phyloP scores from a whole-genome alignment of 345 rosid genomes.

The Linum lewisii region DNA sequence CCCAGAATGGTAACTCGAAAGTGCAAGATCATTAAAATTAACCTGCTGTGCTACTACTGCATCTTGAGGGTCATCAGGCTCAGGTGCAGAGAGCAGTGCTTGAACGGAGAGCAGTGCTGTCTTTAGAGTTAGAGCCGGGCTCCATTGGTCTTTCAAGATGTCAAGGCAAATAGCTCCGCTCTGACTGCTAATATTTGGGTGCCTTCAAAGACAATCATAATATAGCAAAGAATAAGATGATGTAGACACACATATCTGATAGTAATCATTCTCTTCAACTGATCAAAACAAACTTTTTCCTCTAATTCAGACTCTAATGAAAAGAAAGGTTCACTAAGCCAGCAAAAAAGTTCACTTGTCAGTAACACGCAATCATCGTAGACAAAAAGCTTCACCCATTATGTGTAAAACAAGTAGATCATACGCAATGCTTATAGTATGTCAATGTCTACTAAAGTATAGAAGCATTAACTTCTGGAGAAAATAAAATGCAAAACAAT shows the following conservation, averaged over 20 bases:
- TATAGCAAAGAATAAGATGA: neutral
- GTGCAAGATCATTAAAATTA: neutral
- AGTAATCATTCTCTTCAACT: neutral
- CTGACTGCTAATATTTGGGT: slow-evolving; percentile 98
- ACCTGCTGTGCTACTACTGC: slow-evolving; percentile 99
- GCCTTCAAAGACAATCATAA: slow-evolving; percentile 41
- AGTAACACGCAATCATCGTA: neutral
- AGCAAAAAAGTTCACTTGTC: neutral
- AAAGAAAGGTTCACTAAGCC: neutral
- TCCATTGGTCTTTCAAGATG: slow-evolving; percentile 98
- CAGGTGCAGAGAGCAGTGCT: slow-evolving; percentile 89
- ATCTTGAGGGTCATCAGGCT: slow-evolving; percentile 98
- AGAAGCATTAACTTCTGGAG: too few species aligned
- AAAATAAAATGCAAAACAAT: too few species aligned
- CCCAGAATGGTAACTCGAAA: neutral
- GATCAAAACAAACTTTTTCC: neutral
- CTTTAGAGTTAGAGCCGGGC: slow-evolving; percentile 97
- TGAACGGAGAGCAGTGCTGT: slow-evolving; percentile 95
- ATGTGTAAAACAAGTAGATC: neutral
- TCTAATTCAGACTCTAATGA: neutral
- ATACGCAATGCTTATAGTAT: too few species aligned
- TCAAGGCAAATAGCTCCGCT: slow-evolving; percentile 98
- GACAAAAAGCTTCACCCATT: too few species aligned
- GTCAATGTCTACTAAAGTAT: too few species aligned
- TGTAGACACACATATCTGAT: too few species aligned